Base-by-base conservation (phyloP, 2,329 filamentous ascomycete genomes). In the Fusarium aywerte region DNA sequence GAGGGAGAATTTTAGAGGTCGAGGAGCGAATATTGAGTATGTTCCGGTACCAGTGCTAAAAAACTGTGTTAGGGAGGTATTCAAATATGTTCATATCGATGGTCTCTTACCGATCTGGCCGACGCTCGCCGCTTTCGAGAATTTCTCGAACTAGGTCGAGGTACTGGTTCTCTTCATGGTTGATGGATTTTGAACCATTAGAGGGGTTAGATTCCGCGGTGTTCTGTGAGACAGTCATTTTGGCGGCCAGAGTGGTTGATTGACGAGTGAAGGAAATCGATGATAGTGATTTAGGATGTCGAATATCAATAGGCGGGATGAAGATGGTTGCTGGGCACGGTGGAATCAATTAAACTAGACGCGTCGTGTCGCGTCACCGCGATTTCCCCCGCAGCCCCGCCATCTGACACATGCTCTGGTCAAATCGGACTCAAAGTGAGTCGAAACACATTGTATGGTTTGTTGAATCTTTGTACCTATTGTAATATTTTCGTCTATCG, bases 111-210 rank as follows among this genome's bases (percentile, higher is more conserved):
- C 92, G 86, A 78, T 99, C 96, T 31, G 93, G 93, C 18, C 96
- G 90, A 76, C 93, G 90, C 78, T 99, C 96, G 74, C 96, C 96
- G 25, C 87, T 81, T 16, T 88, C 82, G 16, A 99, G 84, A 74
- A 98, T 97, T 69, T 92, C 87, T 69, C 89, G 90, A 65, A 98
- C 93, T 25, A 99, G 86, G 73, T 95, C 86, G 61, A 99, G 89
- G 77, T 99, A 99, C 80, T 98, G 96, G 75, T 93, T 84, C 81
- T 99, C 96, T 82, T 98, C 94, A 75, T 97, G 93, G 32, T 73
- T 73, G 23, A 68, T 48, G 29, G 58, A 39, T 31, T 64, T 40
- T 10, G 66, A 60, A 25, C 45, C 67, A 39, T 58, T 63, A 8
- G 58, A 55, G 20, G 69, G 45, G 47, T 65, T 58, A 3, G 38